phyloP scores from a whole-genome alignment of 257 asterid genomes.

The Solanum tarapatanum region DNA sequence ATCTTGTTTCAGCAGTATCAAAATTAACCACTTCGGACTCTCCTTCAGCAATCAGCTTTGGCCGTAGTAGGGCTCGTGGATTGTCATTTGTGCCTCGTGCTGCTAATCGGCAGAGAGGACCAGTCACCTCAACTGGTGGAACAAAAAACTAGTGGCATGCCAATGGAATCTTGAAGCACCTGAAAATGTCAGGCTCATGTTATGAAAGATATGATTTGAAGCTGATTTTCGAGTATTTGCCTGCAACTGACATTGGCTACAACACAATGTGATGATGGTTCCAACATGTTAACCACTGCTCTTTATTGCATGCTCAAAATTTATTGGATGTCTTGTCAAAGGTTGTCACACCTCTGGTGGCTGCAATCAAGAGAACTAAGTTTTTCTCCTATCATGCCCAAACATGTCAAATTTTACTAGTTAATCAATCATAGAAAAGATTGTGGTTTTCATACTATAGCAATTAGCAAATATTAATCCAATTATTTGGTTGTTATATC shows the following conservation, averaged over 20 bases:
- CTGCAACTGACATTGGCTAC: not conserved
- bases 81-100: slow-evolving; percentile 65
- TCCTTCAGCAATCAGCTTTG: slow-evolving; percentile 77
- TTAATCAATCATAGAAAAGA: slow-evolving; percentile 28
- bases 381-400: slow-evolving; percentile 74
- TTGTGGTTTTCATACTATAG: slow-evolving; percentile 59
- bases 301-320: not conserved
- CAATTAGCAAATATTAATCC: not conserved
- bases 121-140: slow-evolving; percentile 12
- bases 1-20: slow-evolving; percentile 74
- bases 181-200: not conserved
- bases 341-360: not conserved
- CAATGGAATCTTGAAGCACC: not conserved
- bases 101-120: slow-evolving; percentile 36
- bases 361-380: not conserved
- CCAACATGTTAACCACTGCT: not conserved
- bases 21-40: slow-evolving; percentile 71
- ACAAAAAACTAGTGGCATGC: slow-evolving; percentile 2
- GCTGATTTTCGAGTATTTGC: not conserved
- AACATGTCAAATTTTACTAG: slow-evolving; percentile 50
- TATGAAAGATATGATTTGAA: not conserved
- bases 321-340: not conserved
- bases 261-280: not conserved
- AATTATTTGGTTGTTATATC: not conserved
- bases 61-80: slow-evolving; percentile 61